Conservation (phyloP, 129 eudicot species). For the Smallanthus sonchifolius region DNA sequence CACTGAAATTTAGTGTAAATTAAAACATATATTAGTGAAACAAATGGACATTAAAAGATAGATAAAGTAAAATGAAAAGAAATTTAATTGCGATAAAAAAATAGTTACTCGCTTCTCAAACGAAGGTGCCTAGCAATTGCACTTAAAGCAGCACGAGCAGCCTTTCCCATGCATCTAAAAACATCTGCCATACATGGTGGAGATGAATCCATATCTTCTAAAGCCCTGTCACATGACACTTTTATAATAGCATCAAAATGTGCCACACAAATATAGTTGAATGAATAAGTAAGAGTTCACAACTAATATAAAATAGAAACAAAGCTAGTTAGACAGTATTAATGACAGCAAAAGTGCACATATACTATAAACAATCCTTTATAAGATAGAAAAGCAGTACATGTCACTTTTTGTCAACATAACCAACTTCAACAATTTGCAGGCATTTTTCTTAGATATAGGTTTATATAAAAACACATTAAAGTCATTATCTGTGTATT, state of each 20-base stretch:
- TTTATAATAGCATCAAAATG: slow-evolving; percentile 21
- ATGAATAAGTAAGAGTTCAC: neutral
- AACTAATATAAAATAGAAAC: neutral
- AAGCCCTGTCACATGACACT: slow-evolving; percentile 55
- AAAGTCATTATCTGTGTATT: neutral
- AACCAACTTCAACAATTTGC: neutral
- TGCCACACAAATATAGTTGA: neutral
- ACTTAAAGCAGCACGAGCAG: slow-evolving; percentile 79
- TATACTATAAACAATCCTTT: neutral
- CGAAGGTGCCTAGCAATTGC: slow-evolving; percentile 98
- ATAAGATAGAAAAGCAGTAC: neutral
- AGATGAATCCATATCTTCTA: slow-evolving; percentile 79
- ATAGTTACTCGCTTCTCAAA: slow-evolving; percentile 79
- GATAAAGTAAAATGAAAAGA: neutral
- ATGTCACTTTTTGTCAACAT: neutral
- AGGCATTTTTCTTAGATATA: neutral
- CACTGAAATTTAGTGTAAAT: slow-evolving; percentile 43
- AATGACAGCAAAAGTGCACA: neutral
- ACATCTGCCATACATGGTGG: slow-evolving; percentile 96
- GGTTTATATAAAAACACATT: neutral
- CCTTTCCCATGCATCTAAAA: slow-evolving; percentile 94
- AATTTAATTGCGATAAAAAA: neutral
- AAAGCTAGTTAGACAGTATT: neutral
- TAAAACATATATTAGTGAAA: slow-evolving; percentile 20
- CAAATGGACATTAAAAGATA: neutral